Evolutionary conservation across 2,329 filamentous ascomycete species (phyloP).

Genomic region (Byssochlamys sp.): DNA sequence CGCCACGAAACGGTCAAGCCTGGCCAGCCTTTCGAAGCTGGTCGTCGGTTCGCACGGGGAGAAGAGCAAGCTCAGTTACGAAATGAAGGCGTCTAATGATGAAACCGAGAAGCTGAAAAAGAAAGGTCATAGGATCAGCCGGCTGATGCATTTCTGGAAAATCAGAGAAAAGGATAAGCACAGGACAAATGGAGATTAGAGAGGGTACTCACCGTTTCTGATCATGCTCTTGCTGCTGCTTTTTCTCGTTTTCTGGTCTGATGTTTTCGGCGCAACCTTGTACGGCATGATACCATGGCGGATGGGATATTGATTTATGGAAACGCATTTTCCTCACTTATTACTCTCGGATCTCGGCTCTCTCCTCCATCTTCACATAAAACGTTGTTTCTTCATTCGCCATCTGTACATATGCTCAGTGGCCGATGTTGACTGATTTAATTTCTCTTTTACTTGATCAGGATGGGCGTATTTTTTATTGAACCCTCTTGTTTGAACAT

Average conservation of each 20-base stretch:
- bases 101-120: slow-evolving; percentile 32
- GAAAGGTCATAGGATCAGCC: slow-evolving; percentile 38
- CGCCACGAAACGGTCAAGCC: slow-evolving; percentile 37
- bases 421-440: not conserved
- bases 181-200: slow-evolving; percentile 9
- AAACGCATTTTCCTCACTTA: not conserved
- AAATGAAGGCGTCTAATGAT: slow-evolving; percentile 34
- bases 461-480: not conserved
- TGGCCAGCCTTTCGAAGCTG: slow-evolving; percentile 41
- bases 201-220: slow-evolving; percentile 1
- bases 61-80: slow-evolving; percentile 36
- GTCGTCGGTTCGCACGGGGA: slow-evolving; percentile 37
- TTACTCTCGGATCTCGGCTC: not conserved
- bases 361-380: not conserved
- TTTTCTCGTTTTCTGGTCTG: slow-evolving; percentile 8
- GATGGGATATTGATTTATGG: not conserved
- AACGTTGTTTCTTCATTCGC: not conserved
- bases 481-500: slow-evolving; percentile 9
- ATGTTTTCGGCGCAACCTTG: not conserved
- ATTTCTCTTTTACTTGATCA: not conserved
- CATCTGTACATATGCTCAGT: not conserved
- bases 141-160: slow-evolving; percentile 42
- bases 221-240: slow-evolving; percentile 8
- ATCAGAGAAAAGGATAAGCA: slow-evolving; percentile 36
- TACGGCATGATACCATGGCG: not conserved